These are phyloP conservation scores for Microsporum audouinii DNA, from an alignment of 2,329 filamentous ascomycete species.

Conservation along the genomic window DNA sequence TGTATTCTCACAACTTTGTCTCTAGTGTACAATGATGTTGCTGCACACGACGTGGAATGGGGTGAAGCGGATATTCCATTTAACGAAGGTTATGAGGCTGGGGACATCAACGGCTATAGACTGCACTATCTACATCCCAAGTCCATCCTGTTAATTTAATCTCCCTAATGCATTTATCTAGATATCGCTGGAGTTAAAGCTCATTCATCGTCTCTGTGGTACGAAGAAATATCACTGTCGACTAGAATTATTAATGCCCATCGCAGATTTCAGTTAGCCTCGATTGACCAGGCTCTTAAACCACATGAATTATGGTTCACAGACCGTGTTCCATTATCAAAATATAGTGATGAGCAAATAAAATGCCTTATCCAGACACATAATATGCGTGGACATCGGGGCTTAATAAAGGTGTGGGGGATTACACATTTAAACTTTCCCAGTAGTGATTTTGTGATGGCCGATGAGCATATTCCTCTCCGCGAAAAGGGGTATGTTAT, in stretches of 20 bases:
- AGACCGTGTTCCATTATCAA: not conserved
- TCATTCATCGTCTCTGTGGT: not conserved
- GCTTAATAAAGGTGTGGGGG: not conserved
- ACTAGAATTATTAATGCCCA: not conserved
- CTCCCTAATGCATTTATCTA: not conserved
- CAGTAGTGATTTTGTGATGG: not conserved
- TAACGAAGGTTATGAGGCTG: not conserved
- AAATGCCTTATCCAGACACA: not conserved
- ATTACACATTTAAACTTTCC: not conserved
- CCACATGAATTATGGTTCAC: not conserved
- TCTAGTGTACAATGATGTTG: constrained; percentile 4
- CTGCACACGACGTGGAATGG: constrained; percentile 3
- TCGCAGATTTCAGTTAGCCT: not conserved
- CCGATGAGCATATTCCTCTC: constrained; percentile 1
- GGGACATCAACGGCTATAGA: not conserved
- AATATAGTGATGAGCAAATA: not conserved
- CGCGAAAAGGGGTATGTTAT: constrained; percentile 10
- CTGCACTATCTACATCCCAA: not conserved
- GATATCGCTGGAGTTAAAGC: not conserved
- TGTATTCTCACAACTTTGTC: not conserved
- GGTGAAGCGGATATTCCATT: not conserved
- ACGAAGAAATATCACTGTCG: not conserved
- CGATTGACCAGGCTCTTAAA: not conserved
- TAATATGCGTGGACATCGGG: not conserved
- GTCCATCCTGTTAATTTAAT: not conserved